A percentile compares a stretch with the other conserved stretches of the same genome.
phyloP scores from a whole-genome alignment of 2,329 filamentous ascomycete genomes.

The Cladosporium velox region DNA sequence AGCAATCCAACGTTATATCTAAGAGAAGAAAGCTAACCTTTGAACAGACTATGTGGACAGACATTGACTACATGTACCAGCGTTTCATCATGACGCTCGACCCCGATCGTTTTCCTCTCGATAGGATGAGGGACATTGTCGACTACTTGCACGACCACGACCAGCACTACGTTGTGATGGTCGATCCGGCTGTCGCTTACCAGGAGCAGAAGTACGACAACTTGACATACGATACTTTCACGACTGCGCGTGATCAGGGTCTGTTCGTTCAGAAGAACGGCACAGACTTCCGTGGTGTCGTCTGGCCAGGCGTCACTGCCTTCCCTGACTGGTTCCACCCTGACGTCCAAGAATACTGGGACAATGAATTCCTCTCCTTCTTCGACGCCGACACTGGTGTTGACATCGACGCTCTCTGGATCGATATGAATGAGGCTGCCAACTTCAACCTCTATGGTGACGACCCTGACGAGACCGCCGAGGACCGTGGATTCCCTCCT shows the following conservation, averaged over 20 bases:
- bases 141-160: constrained; percentile 54
- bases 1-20: background rate
- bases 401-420: constrained; percentile 74
- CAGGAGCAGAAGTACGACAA: constrained; percentile 25
- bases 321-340: constrained; percentile 70
- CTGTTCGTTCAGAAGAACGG: constrained; percentile 58
- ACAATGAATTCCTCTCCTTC: constrained; percentile 64
- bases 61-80: constrained; percentile 42
- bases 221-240: constrained; percentile 23
- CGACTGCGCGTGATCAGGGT: constrained; percentile 36
- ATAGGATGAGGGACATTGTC: constrained; percentile 59
- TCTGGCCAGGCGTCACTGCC: constrained; percentile 67
- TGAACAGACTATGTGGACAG: background rate
- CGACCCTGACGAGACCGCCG: constrained; percentile 34
- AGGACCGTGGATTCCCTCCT: constrained; percentile 54
- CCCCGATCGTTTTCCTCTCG: constrained; percentile 62
- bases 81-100: constrained; percentile 66
- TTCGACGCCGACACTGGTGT: constrained; percentile 66
- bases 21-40: background rate
- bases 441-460: constrained; percentile 23
- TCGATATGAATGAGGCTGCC: constrained; percentile 35
- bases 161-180: constrained; percentile 61
- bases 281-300: constrained; percentile 61
- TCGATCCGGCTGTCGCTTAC: constrained; percentile 62
- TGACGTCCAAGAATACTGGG: constrained; percentile 68